phyloP scores from a whole-genome alignment of 2,329 filamentous ascomycete genomes.

The Colletotrichum sp. region DNA sequence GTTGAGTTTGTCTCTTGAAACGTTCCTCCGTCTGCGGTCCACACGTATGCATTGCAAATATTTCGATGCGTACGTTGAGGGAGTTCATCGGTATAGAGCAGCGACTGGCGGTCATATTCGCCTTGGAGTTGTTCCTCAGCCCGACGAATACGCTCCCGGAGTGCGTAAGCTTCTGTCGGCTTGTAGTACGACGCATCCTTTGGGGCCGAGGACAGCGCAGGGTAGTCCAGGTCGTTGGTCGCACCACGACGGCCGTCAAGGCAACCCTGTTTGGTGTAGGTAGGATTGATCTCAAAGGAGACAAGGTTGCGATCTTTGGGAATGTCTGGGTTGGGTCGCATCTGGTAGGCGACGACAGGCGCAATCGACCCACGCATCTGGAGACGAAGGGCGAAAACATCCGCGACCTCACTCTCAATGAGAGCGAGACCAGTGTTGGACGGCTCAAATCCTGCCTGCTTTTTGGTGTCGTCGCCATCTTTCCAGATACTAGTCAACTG shows the following conservation, averaged over 20 bases:
- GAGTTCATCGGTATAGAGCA: neutral
- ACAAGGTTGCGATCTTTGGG: neutral
- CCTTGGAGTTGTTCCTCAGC: neutral
- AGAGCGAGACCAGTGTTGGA: neutral
- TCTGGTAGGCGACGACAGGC: neutral
- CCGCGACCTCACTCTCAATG: neutral
- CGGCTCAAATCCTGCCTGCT: neutral
- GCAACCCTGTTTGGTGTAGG: neutral
- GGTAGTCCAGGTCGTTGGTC: neutral
- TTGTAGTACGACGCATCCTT: neutral
- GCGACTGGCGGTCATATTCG: neutral
- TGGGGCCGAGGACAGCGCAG: accelerated
- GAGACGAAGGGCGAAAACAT: neutral
- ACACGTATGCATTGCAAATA: neutral
- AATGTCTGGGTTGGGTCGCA: neutral
- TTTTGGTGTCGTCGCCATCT: neutral
- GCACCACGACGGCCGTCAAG: neutral
- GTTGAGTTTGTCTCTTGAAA: neutral
- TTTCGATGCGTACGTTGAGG: neutral
- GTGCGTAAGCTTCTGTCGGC: neutral
- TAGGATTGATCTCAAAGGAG: neutral
- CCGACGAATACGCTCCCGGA: neutral
- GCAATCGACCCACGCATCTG: neutral
- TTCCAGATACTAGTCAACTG: neutral
- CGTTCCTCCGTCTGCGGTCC: neutral